Base-by-base conservation (phyloP, 306 rosid species). In the Psophocarpus tetragonolobus region DNA sequence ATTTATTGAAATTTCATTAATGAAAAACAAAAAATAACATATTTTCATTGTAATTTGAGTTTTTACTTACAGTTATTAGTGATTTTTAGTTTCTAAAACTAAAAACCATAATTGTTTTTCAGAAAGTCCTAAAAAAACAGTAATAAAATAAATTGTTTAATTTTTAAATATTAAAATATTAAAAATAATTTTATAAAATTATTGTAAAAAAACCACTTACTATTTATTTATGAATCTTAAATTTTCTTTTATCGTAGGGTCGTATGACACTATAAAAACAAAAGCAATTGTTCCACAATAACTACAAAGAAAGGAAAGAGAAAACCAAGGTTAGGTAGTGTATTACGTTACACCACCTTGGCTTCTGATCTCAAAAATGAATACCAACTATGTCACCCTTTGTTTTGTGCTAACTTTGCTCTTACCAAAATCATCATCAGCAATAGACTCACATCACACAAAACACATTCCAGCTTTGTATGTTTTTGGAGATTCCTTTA, bases 401-500 rank as follows among this genome's bases (percentile, higher is more conserved):
- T n/a, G 44, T 15, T 65, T 35, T 64, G 67, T 80, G 11, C 30
- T 80, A 54, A 47, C 51, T 26, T 60, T 36, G 20, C 21, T 70
- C 14, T 32, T 51, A 26, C 54, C 41, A 44, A 4, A 64, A 6
- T 35, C 73, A 9, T 35, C 73, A 71, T 56, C 54, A 54, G 18
- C 68, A 32, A 8, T 3, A 51, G 30, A 11, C 18, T 41, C 64
- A 4, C 5, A 0, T 20, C 32, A 13, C 63, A 3, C 66, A 29
- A 47, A 3, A 26, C 71, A 53, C 17, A 57, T 71, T 57, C 81
- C 85, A 5, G 85, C 89, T 9, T 36, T 86, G 32, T 86, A 86
- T 76, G 85, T 73, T 21, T 83, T 83, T 53, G 89, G 89, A 13
- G 89, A 83, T 80, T 83, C 87, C 26, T 35, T 83, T 0, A 18